phyloP scores from a whole-genome alignment of 2,329 filamentous ascomycete genomes.

The Zymoseptoria crescenta region DNA sequence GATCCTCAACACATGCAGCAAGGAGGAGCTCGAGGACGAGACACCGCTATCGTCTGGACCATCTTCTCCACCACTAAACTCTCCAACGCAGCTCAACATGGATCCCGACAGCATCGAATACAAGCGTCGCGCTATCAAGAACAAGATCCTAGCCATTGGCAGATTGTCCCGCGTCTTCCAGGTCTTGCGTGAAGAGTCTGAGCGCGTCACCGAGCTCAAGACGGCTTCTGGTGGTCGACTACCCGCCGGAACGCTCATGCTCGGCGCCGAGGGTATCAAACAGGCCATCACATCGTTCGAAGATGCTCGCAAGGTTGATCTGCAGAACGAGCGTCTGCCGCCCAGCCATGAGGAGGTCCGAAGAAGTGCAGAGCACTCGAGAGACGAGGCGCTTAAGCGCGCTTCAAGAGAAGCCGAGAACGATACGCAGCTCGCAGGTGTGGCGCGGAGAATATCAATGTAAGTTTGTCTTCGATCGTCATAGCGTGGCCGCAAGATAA shows the following conservation, averaged over 20 bases:
- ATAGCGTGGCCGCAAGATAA: slow-evolving; percentile 9
- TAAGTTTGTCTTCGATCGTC: slow-evolving; percentile 45
- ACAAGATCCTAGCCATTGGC: slow-evolving; percentile 97
- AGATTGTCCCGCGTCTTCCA: slow-evolving; percentile 97
- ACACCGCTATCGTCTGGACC: slow-evolving; percentile 68
- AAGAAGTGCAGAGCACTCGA: slow-evolving; percentile 71
- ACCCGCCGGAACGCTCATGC: slow-evolving; percentile 92
- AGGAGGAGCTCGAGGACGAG: slow-evolving; percentile 89
- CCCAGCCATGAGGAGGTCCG: slow-evolving; percentile 88
- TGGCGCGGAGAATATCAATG: slow-evolving; percentile 93
- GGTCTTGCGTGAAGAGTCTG: slow-evolving; percentile 92
- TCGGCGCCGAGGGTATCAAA: slow-evolving; percentile 96
- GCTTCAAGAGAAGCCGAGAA: slow-evolving; percentile 86
- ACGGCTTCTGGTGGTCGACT: slow-evolving; percentile 87
- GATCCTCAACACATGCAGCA: slow-evolving; percentile 97
- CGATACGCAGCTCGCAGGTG: slow-evolving; percentile 74
- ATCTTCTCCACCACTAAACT: slow-evolving; percentile 59
- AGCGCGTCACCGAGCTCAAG: slow-evolving; percentile 95
- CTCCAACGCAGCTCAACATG: slow-evolving; percentile 31
- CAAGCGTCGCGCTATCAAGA: slow-evolving; percentile 96
- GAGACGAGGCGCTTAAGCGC: slow-evolving; percentile 74
- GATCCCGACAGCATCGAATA: slow-evolving; percentile 86
- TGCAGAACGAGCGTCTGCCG: slow-evolving; percentile 92
- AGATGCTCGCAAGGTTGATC: slow-evolving; percentile 90
- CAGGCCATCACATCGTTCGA: slow-evolving; percentile 96